These are phyloP conservation scores for Blastobotrys terrestris DNA, from an alignment of 805 yeast genomes.

Conservation along the genomic window DNA sequence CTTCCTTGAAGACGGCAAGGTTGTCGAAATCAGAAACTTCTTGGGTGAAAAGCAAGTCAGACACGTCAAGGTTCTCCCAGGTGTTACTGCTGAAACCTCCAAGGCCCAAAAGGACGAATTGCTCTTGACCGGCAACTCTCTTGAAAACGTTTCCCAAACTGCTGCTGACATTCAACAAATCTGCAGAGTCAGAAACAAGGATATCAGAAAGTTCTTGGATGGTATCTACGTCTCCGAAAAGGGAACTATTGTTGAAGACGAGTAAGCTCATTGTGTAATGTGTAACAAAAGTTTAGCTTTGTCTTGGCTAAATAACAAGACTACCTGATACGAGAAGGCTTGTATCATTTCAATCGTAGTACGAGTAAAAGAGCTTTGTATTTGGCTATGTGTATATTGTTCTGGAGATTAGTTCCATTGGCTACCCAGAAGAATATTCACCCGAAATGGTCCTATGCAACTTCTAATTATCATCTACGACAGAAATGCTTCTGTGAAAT, in stretches of 20 bases:
- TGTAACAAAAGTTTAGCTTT: too few relatives aligned
- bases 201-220: slow-evolving; percentile 99
- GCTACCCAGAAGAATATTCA: too few relatives aligned
- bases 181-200: slow-evolving; percentile 99
- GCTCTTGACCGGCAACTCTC: slow-evolving; percentile 87
- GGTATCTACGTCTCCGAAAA: slow-evolving; percentile 99
- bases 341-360: too few relatives aligned
- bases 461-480: too few relatives aligned
- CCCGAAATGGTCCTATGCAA: too few relatives aligned
- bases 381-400: too few relatives aligned
- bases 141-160: slow-evolving; percentile 95
- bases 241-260: slow-evolving; percentile 76
- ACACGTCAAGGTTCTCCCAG: slow-evolving; percentile 77
- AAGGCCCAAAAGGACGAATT: slow-evolving; percentile 90
- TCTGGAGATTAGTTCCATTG: too few relatives aligned
- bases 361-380: too few relatives aligned
- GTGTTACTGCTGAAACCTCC: slow-evolving; percentile 81
- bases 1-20: slow-evolving; percentile 70
- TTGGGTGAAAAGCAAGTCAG: slow-evolving; percentile 99
- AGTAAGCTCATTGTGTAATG: slow-evolving; percentile 8
- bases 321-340: too few relatives aligned
- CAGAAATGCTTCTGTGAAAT: too few relatives aligned
- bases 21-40: slow-evolving; percentile 97
- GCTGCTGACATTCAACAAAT: slow-evolving; percentile 98
- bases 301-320: too few relatives aligned